Base-by-base conservation (phyloP, 208 protist species). In the Acanthamoeba lenticulata region DNA sequence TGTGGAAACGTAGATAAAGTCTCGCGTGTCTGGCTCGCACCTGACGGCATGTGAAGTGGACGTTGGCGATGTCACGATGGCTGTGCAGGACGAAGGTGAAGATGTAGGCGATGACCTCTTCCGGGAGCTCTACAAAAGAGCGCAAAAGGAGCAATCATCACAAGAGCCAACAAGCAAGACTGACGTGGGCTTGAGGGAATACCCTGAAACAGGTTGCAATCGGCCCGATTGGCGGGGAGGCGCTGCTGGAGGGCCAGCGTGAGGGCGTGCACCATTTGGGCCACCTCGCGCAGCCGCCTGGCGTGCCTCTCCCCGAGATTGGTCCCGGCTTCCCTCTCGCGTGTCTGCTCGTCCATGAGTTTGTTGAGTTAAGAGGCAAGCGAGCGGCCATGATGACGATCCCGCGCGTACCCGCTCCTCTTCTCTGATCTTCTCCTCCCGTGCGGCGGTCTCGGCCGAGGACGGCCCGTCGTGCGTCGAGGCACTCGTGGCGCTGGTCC, bases 91-190 rank as follows among this genome's bases (percentile, higher is more conserved):
- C 67, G 38, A 45, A 77, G 9, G 67, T 77, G 67, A 77, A 77
- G 67, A 77, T 77, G 67, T 77, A 77, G 38, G 67, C 67, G 67
- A 77, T 77, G 67, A 77, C 34, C 38, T 77, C 67, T 4, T 77
- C 32, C 13, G 67, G 67, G 7, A 77, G 67, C 4, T 29, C 67
- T 77, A n/a, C 4, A 0, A 2, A 21, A 11, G 9, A 21, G 1
- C 7, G 15, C 52, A 57, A 21, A 24, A n/a, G n/a, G n/a, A n/a
- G n/a, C n/a, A n/a, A n/a, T n/a, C n/a, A n/a, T n/a, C n/a, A n/a
- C n/a, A n/a, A n/a, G n/a, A n/a, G n/a, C n/a, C n/a, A n/a, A n/a
- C n/a, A n/a, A n/a, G n/a, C n/a, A n/a, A n/a, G n/a, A n/a, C n/a
- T n/a, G n/a, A n/a, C n/a, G n/a, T n/a, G n/a, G n/a, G n/a, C n/a